Evolutionary conservation across 371 early-diverging fungal species (phyloP).

Genomic region (Mortierella sp.): DNA sequence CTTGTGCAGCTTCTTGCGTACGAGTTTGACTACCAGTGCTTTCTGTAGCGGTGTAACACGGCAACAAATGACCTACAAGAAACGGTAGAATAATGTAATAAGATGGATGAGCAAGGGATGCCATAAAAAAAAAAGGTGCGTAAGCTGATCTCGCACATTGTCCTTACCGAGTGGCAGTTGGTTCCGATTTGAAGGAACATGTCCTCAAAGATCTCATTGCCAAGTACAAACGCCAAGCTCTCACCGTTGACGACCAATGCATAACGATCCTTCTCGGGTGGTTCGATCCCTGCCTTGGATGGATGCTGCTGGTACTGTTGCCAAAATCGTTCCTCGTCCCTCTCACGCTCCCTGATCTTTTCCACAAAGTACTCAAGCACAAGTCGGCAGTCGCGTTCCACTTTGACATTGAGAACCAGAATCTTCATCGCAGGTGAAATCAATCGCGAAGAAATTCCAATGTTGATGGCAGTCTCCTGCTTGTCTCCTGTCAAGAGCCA

Average conservation of each 20-base stretch:
- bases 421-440: conserved; percentile 71
- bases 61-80: conserved; percentile 87
- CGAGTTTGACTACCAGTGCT: conserved; percentile 85
- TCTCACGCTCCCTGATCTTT: conserved; percentile 62
- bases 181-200: conserved; percentile 54
- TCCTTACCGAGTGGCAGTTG: conserved; percentile 49
- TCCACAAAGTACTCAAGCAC: conserved; percentile 54
- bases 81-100: conserved; percentile 2
- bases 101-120: not conserved
- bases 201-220: conserved; percentile 51
- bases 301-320: conserved; percentile 48
- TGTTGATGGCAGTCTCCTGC: conserved; percentile 92
- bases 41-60: conserved; percentile 96
- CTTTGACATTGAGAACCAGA: conserved; percentile 69
- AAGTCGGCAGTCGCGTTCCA: conserved; percentile 47
- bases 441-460: conserved; percentile 81
- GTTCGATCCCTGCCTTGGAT: conserved; percentile 22
- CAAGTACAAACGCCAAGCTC: conserved; percentile 51
- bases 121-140: conserved; percentile 38
- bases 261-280: conserved; percentile 44
- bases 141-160: not conserved
- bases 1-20: conserved; percentile 72
- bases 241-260: conserved; percentile 54
- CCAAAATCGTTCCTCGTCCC: conserved; percentile 65
- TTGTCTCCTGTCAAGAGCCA: conserved; percentile 97